phyloP scores from a whole-genome alignment of 1,284 basidiomycete species.

The Schizopora paradoxa region DNA sequence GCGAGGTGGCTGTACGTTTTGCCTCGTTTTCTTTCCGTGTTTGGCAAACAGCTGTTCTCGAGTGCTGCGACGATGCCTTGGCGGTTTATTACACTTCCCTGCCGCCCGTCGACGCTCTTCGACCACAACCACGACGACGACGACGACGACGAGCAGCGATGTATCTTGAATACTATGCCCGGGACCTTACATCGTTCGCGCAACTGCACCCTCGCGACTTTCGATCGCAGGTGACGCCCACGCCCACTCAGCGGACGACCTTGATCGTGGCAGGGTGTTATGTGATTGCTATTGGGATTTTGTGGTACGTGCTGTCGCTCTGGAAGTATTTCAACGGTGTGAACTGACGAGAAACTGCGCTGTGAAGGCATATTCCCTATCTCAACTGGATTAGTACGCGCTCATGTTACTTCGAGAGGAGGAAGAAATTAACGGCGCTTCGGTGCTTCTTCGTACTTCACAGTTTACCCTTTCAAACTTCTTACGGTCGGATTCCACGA shows the following conservation, averaged over 20 bases:
- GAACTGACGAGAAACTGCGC: slow-evolving; percentile 8
- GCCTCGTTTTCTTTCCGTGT: too few relatives aligned
- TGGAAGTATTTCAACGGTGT: not conserved
- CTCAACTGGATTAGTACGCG: slow-evolving; percentile 66
- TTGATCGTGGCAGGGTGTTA: slow-evolving; percentile 74
- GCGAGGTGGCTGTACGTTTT: too few relatives aligned
- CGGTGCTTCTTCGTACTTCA: slow-evolving; percentile 1
- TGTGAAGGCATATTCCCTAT: slow-evolving; percentile 68
- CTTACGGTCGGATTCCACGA: slow-evolving; percentile 90
- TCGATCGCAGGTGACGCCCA: slow-evolving; percentile 48
- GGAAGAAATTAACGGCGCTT: slow-evolving; percentile 7
- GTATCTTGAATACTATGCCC: slow-evolving; percentile 5
- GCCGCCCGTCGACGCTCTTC: not conserved
- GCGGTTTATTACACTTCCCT: too few relatives aligned
- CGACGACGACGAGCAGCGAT: too few relatives aligned
- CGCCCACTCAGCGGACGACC: slow-evolving; percentile 67
- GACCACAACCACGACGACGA: not conserved
- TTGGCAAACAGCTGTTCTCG: too few relatives aligned
- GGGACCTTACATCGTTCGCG: slow-evolving; percentile 9
- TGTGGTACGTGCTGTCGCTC: slow-evolving; percentile 59
- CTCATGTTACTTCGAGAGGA: slow-evolving; percentile 1
- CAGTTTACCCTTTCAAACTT: slow-evolving; percentile 89
- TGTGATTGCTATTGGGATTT: slow-evolving; percentile 63
- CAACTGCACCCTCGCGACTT: slow-evolving; percentile 29
- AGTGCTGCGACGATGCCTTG: too few relatives aligned